These are phyloP conservation scores for Cicer yamashitae DNA, from an alignment of 306 rosid genomes.

Conservation along the genomic window DNA sequence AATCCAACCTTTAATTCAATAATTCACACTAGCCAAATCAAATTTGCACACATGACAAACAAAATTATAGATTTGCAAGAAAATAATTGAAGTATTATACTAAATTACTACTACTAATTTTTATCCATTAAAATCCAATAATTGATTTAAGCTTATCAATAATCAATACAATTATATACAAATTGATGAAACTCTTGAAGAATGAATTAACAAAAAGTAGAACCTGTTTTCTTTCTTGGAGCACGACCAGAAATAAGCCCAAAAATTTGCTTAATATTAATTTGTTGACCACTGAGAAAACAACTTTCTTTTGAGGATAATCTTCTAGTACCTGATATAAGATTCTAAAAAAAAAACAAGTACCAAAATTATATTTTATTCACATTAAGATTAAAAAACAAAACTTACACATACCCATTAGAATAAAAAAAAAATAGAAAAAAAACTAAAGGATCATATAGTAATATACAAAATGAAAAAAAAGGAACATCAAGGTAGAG, in stretches of 20 bases:
- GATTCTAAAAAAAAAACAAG: slow-evolving; percentile 46
- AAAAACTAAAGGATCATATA: slow-evolving; percentile 7
- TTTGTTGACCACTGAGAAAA: slow-evolving; percentile 68
- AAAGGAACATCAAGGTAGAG: neutral
- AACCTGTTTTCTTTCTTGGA: slow-evolving; percentile 65
- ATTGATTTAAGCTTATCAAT: neutral
- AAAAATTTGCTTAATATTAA: slow-evolving; percentile 48
- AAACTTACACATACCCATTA: neutral
- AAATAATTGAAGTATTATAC: slow-evolving; percentile 9
- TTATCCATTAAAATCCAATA: neutral
- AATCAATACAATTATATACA: slow-evolving; percentile 12
- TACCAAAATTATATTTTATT: neutral
- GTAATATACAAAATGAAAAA: neutral
- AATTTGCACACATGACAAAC: neutral
- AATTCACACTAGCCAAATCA: slow-evolving; percentile 5
- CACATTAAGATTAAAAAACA: neutral
- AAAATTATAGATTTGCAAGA: neutral
- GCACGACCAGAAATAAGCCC: slow-evolving; percentile 47
- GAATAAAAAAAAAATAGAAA: too few relatives aligned
- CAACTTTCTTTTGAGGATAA: slow-evolving; percentile 61
- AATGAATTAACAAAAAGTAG: neutral
- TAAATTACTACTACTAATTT: neutral
- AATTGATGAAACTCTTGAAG: slow-evolving; percentile 31
- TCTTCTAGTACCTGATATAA: slow-evolving; percentile 53
- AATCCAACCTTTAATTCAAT: slow-evolving; percentile 14